These are phyloP conservation scores for Suillus discolor DNA, from an alignment of 768 basidiomycete genomes.

Conservation along the genomic window DNA sequence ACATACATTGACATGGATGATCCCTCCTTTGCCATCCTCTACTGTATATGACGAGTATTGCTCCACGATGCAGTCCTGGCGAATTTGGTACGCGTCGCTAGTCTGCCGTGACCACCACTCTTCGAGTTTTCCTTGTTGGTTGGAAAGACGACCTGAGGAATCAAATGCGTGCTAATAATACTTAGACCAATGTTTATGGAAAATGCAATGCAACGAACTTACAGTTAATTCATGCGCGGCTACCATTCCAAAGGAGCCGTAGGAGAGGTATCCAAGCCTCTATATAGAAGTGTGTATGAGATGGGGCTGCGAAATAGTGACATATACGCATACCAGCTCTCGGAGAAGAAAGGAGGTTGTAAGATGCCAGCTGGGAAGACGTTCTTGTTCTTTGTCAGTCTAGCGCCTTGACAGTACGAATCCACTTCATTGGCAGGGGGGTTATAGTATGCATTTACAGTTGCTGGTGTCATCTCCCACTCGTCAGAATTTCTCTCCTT, in stretches of 20 bases:
- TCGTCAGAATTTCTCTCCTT: conserved; percentile 62
- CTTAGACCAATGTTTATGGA: not conserved
- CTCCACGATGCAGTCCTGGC: conserved; percentile 86
- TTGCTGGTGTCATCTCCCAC: conserved; percentile 90
- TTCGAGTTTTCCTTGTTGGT: conserved; percentile 83
- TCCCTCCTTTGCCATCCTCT: conserved; percentile 82
- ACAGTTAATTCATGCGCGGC: conserved; percentile 93
- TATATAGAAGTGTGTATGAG: conserved; percentile 5
- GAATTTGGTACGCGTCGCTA: conserved; percentile 77
- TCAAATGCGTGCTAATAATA: conserved; percentile 80
- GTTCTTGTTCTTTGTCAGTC: conserved; percentile 50
- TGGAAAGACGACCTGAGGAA: conserved; percentile 87
- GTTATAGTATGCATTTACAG: conserved; percentile 87
- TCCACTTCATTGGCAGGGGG: conserved; percentile 77
- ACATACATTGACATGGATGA: conserved; percentile 82
- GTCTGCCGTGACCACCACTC: conserved; percentile 95
- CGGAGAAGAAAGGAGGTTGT: conserved; percentile 88
- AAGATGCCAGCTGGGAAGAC: conserved; percentile 97
- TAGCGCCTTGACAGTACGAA: not conserved
- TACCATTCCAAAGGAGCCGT: conserved; percentile 91
- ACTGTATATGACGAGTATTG: conserved; percentile 92
- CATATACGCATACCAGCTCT: conserved; percentile 60
- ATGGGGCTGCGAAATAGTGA: not conserved
- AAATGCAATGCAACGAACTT: conserved; percentile 23
- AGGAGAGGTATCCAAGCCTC: conserved; percentile 88